phyloP scores from a whole-genome alignment of 257 asterid species.

The Fraxinus americana region DNA sequence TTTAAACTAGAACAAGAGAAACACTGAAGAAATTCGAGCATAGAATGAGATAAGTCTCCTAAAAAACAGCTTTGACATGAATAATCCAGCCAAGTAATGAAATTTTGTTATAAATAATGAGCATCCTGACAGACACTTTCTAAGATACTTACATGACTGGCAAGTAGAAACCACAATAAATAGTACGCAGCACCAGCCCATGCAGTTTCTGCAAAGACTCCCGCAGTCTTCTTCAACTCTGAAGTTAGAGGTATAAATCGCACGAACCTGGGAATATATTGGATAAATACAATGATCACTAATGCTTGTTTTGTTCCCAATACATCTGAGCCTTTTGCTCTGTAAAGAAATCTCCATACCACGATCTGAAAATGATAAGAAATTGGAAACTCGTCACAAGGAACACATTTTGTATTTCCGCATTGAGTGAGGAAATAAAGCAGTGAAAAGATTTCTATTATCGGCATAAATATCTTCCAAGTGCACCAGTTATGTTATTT shows the following conservation, averaged over 20 bases:
- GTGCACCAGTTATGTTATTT: background rate
- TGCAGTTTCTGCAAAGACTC: constrained; percentile 95
- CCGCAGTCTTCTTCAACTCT: constrained; percentile 89
- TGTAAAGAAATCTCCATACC: constrained; percentile 76
- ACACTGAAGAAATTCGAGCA: background rate
- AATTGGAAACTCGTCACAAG: background rate
- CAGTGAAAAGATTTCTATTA: background rate
- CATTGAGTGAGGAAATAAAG: background rate
- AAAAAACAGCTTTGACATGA: background rate
- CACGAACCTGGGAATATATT: constrained; percentile 78
- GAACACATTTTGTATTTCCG: background rate
- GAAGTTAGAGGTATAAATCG: constrained; percentile 80
- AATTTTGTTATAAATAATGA: constrained; percentile 6
- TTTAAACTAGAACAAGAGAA: background rate
- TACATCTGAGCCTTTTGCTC: constrained; percentile 71
- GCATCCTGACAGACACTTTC: constrained; percentile 2
- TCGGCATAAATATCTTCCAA: background rate
- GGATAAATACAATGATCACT: constrained; percentile 68
- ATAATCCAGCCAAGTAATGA: constrained; percentile 4
- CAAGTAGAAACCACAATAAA: constrained; percentile 87
- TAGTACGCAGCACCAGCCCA: constrained; percentile 99
- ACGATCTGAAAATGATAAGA: constrained; percentile 58
- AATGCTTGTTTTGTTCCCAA: constrained; percentile 72
- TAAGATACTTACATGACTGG: constrained; percentile 79
- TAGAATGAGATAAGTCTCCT: background rate